Evolutionary conservation across 1,284 basidiomycete species (phyloP).

Genomic region (Ceratobasidium sp.): DNA sequence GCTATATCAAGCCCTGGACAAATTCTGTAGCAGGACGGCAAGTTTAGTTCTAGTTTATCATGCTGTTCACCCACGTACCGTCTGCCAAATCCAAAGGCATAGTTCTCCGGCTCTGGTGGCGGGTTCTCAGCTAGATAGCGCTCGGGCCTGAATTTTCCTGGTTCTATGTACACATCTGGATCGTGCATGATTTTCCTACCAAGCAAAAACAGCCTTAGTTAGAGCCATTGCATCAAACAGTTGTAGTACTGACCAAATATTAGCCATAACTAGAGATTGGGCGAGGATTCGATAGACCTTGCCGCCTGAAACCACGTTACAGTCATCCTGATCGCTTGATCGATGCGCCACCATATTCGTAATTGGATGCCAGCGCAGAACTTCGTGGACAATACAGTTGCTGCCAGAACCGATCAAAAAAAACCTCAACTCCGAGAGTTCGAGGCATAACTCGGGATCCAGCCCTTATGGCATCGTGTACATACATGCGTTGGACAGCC

Average conservation of each 20-base stretch:
- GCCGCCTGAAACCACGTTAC: constrained; percentile 8
- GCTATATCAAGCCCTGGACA: constrained; percentile 9
- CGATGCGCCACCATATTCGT: neutral
- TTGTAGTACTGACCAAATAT: neutral
- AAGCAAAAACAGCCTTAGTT: neutral
- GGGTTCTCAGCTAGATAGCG: constrained; percentile 1
- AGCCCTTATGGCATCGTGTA: too few species aligned
- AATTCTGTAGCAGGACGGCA: neutral
- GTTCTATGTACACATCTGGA: constrained; percentile 3
- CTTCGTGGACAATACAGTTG: neutral
- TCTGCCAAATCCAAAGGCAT: constrained; percentile 16
- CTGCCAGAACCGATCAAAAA: neutral
- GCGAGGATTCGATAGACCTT: constrained; percentile 11
- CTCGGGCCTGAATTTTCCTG: constrained; percentile 1
- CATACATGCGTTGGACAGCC: neutral
- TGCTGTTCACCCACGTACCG: neutral
- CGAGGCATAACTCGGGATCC: too few species aligned
- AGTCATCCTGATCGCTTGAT: neutral
- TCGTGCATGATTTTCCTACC: constrained; percentile 17
- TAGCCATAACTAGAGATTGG: neutral
- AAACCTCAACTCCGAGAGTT: too few species aligned
- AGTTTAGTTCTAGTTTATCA: neutral
- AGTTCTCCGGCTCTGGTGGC: too few species aligned
- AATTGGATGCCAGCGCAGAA: constrained; percentile 14
- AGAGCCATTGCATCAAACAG: neutral